Conservation (phyloP, 1,284 basidiomycete species). For the Violaceomyces palustris region DNA sequence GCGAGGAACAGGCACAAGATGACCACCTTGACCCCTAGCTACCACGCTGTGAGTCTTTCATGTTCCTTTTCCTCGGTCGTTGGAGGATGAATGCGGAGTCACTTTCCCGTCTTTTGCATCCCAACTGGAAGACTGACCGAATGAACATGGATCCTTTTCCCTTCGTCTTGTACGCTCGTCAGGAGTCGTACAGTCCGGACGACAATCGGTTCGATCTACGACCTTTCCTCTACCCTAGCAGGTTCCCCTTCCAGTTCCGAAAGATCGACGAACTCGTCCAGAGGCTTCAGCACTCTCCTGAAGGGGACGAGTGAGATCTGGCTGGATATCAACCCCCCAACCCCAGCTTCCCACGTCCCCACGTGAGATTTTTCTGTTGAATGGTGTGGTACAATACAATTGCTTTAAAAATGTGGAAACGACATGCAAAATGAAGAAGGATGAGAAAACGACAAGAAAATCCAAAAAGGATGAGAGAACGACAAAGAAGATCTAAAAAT, state of each 20-base stretch:
- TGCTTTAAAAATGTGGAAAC: no score
- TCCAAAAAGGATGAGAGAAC: no score
- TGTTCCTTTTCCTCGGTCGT: no score
- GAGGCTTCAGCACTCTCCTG: conserved; percentile 2
- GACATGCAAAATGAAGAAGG: no score
- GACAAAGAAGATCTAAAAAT: no score
- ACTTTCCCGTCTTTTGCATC: not conserved
- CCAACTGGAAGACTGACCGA: not conserved
- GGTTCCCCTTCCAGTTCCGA: conserved; percentile 92
- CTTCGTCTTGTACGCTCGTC: conserved; percentile 1
- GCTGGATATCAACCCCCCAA: no score
- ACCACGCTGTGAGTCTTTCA: conserved; percentile 69
- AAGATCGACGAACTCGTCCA: conserved; percentile 77
- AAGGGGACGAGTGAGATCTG: no score
- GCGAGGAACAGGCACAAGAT: conserved; percentile 98
- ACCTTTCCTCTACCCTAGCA: conserved; percentile 89
- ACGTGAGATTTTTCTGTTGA: no score
- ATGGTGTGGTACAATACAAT: no score
- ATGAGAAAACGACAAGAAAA: no score
- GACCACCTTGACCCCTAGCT: conserved; percentile 94
- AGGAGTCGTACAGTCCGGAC: conserved; percentile 93
- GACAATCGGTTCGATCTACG: conserved; percentile 94
- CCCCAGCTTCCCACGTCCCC: no score
- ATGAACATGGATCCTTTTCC: not conserved
- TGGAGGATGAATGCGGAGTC: conserved; percentile 50